These are phyloP conservation scores for Suillus placidus DNA, from an alignment of 768 basidiomycete species.

Conservation along the genomic window DNA sequence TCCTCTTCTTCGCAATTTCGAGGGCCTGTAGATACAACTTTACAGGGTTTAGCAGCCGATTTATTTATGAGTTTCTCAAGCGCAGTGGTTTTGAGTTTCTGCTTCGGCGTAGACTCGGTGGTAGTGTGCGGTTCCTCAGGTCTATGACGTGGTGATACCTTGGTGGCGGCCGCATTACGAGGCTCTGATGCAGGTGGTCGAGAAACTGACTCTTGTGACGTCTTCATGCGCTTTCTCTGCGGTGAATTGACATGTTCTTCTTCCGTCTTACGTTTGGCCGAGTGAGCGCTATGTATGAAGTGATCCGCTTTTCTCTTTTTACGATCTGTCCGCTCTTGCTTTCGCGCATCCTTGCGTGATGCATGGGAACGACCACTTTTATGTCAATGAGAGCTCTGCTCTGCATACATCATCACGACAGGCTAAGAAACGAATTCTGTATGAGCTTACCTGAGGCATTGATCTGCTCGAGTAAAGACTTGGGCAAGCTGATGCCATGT, in stretches of 20 bases:
- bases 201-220: conserved; percentile 17
- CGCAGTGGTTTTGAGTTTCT: conserved; percentile 28
- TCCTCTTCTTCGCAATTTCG: conserved; percentile 52
- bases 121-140: neutral
- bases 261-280: conserved; percentile 44
- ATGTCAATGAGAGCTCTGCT: conserved; percentile 9
- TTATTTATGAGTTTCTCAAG: conserved; percentile 38
- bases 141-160: neutral
- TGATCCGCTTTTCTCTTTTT: conserved; percentile 68
- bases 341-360: conserved; percentile 66
- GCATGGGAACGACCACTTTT: conserved; percentile 18
- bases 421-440: too few relatives aligned
- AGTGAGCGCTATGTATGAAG: conserved; percentile 38
- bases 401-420: conserved; percentile 9
- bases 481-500: conserved; percentile 30
- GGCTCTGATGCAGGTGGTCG: neutral
- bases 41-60: conserved; percentile 14
- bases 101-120: conserved; percentile 1
- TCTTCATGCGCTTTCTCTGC: conserved; percentile 47
- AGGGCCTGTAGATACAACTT: conserved; percentile 15
- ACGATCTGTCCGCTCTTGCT: conserved; percentile 55
- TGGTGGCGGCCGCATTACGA: too few relatives aligned
- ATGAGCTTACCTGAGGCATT: conserved; percentile 17
- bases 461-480: conserved; percentile 31
- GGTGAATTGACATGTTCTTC: conserved; percentile 49